Percentiles rank a stretch among this genome's conserved stretches.
phyloP scores from a whole-genome alignment of 2,329 filamentous ascomycete genomes.

The Apiospora aurea region DNA sequence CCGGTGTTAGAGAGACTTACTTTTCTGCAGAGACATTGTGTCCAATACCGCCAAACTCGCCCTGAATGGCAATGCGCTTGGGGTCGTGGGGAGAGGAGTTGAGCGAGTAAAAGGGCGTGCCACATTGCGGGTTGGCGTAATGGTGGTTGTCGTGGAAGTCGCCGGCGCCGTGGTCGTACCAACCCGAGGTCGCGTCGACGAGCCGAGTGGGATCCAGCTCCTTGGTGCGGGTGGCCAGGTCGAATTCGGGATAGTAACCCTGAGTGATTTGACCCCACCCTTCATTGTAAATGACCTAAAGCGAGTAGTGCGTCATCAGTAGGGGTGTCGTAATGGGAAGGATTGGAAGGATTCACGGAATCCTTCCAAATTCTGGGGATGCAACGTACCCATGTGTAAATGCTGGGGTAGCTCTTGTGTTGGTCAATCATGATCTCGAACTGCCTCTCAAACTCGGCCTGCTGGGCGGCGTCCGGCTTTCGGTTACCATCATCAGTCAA shows the following conservation, averaged over 20 bases:
- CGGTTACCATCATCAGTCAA: constrained; percentile 46
- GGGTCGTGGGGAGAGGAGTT: constrained; percentile 62
- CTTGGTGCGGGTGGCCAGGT: constrained; percentile 61
- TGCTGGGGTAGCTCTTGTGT: constrained; percentile 69
- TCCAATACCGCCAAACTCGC: constrained; percentile 75
- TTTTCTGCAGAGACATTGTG: constrained; percentile 68
- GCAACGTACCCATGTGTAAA: constrained; percentile 64
- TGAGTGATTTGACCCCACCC: constrained; percentile 69
- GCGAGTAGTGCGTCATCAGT: not conserved
- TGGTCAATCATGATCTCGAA: constrained; percentile 68
- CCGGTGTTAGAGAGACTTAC: constrained; percentile 40
- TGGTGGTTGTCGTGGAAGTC: constrained; percentile 75
- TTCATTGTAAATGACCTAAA: constrained; percentile 73
- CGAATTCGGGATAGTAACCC: constrained; percentile 60
- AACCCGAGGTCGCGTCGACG: constrained; percentile 69
- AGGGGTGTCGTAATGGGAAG: not conserved
- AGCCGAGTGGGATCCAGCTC: constrained; percentile 69
- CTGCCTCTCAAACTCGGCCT: constrained; percentile 62
- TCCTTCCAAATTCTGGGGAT: not conserved
- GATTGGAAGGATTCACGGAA: no score
- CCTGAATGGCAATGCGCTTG: constrained; percentile 70
- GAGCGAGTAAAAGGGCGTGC: constrained; percentile 71
- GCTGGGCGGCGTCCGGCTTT: constrained; percentile 50
- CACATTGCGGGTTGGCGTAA: constrained; percentile 75
- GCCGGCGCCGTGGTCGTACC: constrained; percentile 72